Percentiles rank a stretch among this genome's conserved stretches.
These are phyloP conservation scores for Diaporthe helianthi DNA, from an alignment of 2,329 filamentous ascomycete genomes.

Conservation along the genomic window DNA sequence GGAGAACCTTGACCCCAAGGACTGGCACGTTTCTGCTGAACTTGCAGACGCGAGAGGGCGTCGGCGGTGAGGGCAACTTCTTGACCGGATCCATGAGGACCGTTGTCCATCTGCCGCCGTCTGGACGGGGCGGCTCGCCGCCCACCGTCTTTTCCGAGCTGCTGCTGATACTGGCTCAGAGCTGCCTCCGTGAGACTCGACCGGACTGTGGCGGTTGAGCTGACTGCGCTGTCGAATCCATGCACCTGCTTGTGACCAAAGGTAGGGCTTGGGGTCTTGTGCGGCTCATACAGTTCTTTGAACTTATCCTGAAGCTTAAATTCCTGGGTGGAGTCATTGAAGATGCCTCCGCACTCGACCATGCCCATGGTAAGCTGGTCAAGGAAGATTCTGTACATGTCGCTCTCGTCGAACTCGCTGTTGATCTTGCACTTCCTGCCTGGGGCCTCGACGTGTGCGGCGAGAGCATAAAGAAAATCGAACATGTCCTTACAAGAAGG, in stretches of 20 bases:
- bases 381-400: constrained; percentile 48
- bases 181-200: constrained; percentile 12
- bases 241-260: constrained; percentile 25
- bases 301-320: constrained; percentile 41
- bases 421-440: constrained; percentile 52
- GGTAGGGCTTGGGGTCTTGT: constrained; percentile 23
- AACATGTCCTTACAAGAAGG: constrained; percentile 54
- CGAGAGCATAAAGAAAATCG: constrained; percentile 50
- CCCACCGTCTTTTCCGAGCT: background rate
- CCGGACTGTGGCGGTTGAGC: background rate
- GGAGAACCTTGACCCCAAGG: background rate
- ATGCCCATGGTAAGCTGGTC: constrained; percentile 50
- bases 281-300: constrained; percentile 38
- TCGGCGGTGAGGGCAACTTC: background rate
- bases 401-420: constrained; percentile 39
- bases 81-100: background rate
- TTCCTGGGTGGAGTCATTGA: constrained; percentile 45
- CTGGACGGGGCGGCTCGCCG: background rate
- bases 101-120: background rate
- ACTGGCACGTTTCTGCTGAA: background rate
- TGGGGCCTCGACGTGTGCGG: constrained; percentile 57
- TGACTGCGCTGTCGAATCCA: background rate
- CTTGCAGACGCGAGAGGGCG: constrained; percentile 2
- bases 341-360: constrained; percentile 44
- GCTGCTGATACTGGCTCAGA: background rate